Evolutionary conservation across 176 grass and related monocot genomes (phyloP).

Genomic region (Hordeum marinum): DNA sequence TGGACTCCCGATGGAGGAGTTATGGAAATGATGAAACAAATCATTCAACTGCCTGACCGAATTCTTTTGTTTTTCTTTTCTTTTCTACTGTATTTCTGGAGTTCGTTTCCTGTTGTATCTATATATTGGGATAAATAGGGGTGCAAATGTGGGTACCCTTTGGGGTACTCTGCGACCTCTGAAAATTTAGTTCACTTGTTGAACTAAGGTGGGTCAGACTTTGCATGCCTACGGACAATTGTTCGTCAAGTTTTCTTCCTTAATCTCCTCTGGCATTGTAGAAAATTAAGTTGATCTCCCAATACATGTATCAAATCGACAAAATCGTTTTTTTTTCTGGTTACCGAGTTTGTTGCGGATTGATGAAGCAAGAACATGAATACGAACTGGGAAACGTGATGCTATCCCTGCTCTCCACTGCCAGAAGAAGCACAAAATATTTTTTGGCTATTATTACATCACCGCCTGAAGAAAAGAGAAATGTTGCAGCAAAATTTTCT

Average conservation of each 20-base stretch:
- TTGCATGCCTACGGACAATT: not conserved
- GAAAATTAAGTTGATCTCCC: not conserved
- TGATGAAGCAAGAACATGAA: too few relatives aligned
- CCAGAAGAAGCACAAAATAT: too few relatives aligned
- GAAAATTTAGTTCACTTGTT: too few relatives aligned
- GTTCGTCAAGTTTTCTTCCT: not conserved
- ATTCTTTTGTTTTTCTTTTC: not conserved
- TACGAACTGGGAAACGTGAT: too few relatives aligned
- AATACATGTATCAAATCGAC: not conserved
- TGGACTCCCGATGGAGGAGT: constrained; percentile 73
- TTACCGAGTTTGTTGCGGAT: not conserved
- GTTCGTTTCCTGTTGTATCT: constrained; percentile 17
- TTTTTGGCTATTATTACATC: too few relatives aligned
- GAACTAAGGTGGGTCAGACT: too few relatives aligned
- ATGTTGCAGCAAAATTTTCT: too few relatives aligned
- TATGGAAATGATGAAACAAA: constrained; percentile 70
- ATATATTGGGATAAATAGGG: not conserved
- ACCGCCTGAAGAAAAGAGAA: too few relatives aligned
- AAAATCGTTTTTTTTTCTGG: not conserved
- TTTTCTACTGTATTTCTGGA: constrained; percentile 6
- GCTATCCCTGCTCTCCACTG: too few relatives aligned
- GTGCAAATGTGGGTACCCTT: too few relatives aligned
- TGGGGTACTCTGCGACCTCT: too few relatives aligned
- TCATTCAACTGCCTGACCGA: not conserved
- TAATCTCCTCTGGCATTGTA: not conserved